These are phyloP conservation scores for Colletotrichum destructivum DNA, from an alignment of 2,329 filamentous ascomycete genomes.

Conservation along the genomic window DNA sequence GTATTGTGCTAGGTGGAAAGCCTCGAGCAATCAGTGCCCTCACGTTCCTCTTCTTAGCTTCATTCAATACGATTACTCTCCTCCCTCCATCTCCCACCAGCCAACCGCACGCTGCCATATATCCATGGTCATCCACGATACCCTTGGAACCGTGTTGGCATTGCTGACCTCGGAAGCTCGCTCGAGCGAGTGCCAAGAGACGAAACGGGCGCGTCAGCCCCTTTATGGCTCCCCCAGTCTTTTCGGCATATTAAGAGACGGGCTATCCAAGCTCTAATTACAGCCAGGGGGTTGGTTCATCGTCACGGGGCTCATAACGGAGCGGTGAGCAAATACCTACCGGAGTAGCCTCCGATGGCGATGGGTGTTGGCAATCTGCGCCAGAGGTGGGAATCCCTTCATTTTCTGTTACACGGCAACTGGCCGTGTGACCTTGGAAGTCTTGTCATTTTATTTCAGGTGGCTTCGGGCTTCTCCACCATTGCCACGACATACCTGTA, in stretches of 20 bases:
- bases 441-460: not conserved
- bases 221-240: not conserved
- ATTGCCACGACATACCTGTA: slow-evolving; percentile 13
- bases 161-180: slow-evolving; percentile 1
- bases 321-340: not conserved
- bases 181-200: slow-evolving; percentile 6
- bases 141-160: not conserved
- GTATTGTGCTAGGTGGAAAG: not conserved
- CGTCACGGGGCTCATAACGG: not conserved
- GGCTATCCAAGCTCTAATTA: not conserved
- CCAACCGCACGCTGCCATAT: slow-evolving; percentile 24
- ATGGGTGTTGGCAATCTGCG: not conserved
- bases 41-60: not conserved
- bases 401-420: slow-evolving; percentile 1
- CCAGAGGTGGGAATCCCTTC: slow-evolving; percentile 3
- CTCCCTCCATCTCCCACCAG: not conserved
- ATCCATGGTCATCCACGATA: not conserved
- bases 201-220: slow-evolving; percentile 19
- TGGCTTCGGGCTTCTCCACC: slow-evolving; percentile 13
- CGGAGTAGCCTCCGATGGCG: slow-evolving; percentile 1
- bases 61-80: not conserved
- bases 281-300: not conserved
- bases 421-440: not conserved
- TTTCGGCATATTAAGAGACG: not conserved
- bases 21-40: slow-evolving; percentile 13